These are phyloP conservation scores for Termitomyces bulborhizus DNA, from an alignment of 768 basidiomycete genomes.

Conservation along the genomic window DNA sequence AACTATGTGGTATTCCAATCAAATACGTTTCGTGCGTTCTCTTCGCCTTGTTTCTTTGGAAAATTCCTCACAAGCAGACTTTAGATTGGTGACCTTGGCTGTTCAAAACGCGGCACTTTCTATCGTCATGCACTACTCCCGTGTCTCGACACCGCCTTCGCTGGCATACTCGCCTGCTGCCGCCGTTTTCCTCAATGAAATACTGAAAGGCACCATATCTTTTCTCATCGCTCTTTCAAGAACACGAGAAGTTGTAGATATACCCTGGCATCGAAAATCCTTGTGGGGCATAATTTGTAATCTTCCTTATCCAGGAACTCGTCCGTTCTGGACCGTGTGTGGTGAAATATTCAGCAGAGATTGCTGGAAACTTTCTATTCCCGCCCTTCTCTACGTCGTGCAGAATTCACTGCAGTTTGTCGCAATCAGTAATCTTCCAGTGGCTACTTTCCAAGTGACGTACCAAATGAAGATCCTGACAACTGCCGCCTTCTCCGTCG, in stretches of 20 bases:
- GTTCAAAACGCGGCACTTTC: conserved; percentile 94
- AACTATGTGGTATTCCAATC: conserved; percentile 63
- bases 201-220: conserved; percentile 91
- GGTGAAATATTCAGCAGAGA: conserved; percentile 82
- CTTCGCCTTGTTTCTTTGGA: conserved; percentile 1
- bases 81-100: conserved; percentile 76
- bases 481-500: conserved; percentile 88
- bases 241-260: conserved; percentile 36
- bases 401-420: conserved; percentile 98
- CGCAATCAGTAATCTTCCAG: conserved; percentile 90
- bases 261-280: conserved; percentile 35
- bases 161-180: conserved; percentile 89
- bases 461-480: conserved; percentile 99
- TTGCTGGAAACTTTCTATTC: conserved; percentile 97
- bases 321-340: conserved; percentile 51
- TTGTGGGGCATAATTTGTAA: conserved; percentile 27
- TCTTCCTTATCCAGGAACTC: conserved; percentile 38
- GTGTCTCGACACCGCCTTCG: conserved; percentile 73
- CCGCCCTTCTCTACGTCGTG: conserved; percentile 91
- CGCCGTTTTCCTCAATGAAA: conserved; percentile 91
- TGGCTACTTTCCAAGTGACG: conserved; percentile 95
- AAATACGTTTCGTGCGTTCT: conserved; percentile 76
- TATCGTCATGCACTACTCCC: conserved; percentile 99
- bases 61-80: conserved; percentile 5
- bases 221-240: conserved; percentile 73